Conservation (phyloP, 495 filamentous ascomycete genomes). For the Lophium mytilinum region DNA sequence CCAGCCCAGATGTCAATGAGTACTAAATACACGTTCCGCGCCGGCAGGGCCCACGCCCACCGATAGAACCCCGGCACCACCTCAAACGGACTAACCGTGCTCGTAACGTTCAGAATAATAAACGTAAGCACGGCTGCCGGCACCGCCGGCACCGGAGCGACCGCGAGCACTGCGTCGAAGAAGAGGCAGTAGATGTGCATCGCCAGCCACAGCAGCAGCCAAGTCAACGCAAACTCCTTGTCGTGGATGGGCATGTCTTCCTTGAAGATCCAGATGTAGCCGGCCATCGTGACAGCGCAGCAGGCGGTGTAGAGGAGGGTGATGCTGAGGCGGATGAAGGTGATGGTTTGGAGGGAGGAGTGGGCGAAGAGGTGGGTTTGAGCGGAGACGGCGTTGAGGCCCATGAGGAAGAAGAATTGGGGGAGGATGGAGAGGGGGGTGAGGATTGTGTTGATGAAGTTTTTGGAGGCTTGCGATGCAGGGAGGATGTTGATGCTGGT, state of each 20-base stretch:
- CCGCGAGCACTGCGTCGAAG: constrained; percentile 42
- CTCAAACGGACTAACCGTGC: constrained; percentile 42
- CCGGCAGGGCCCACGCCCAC: constrained; percentile 42
- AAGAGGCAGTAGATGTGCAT: constrained; percentile 43
- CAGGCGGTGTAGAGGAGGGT: constrained; percentile 39
- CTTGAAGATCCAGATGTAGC: constrained; percentile 46
- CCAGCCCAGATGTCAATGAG: constrained; percentile 43
- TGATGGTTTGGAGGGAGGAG: constrained; percentile 36
- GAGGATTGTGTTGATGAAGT: constrained; percentile 46
- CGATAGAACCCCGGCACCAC: constrained; percentile 41
- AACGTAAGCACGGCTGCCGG: constrained; percentile 44
- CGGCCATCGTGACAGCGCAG: constrained; percentile 40
- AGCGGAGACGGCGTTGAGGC: constrained; percentile 37
- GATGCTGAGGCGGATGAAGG: constrained; percentile 36
- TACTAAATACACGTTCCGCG: constrained; percentile 39
- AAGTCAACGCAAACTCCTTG: constrained; percentile 41
- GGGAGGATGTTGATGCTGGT: constrained; percentile 37
- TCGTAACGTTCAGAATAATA: constrained; percentile 42
- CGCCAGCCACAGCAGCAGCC: constrained; percentile 46
- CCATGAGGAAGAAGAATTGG: constrained; percentile 47
- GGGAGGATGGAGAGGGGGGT: constrained; percentile 45
- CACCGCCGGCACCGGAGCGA: constrained; percentile 36
- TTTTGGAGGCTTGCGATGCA: constrained; percentile 42
- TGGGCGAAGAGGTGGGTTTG: constrained; percentile 39
- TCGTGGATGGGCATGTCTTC: constrained; percentile 40